Conservation (phyloP, 768 basidiomycete genomes). For the Tephrocybe sp. region DNA sequence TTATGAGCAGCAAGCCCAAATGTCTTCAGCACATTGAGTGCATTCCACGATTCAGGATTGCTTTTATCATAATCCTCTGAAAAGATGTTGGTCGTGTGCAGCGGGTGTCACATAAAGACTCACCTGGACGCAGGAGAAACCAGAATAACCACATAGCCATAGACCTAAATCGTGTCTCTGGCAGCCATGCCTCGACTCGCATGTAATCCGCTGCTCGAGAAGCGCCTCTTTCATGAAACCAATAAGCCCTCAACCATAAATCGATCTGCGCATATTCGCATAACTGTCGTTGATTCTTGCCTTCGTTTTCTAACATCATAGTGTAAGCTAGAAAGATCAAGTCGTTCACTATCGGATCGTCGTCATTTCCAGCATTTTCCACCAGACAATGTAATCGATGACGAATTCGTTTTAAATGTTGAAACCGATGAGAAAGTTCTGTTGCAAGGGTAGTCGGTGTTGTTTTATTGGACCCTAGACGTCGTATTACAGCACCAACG, state of each 20-base stretch:
- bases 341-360: constrained; percentile 32
- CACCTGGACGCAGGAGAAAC: constrained; percentile 64
- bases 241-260: constrained; percentile 62
- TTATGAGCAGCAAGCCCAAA: constrained; percentile 68
- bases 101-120: constrained; percentile 20
- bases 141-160: constrained; percentile 81
- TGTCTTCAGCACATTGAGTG: constrained; percentile 51
- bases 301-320: constrained; percentile 81
- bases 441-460: constrained; percentile 46
- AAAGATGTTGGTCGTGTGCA: background rate
- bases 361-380: constrained; percentile 17
- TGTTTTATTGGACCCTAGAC: constrained; percentile 40
- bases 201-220: constrained; percentile 45
- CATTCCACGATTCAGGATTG: constrained; percentile 38
- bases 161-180: constrained; percentile 46
- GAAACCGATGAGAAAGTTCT: constrained; percentile 66
- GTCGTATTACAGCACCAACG: constrained; percentile 40
- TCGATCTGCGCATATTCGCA: constrained; percentile 63
- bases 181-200: constrained; percentile 52
- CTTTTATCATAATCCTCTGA: constrained; percentile 48
- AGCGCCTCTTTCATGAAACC: constrained; percentile 59
- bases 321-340: constrained; percentile 67
- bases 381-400: constrained; percentile 35
- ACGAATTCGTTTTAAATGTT: constrained; percentile 54
- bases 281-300: constrained; percentile 69